A percentile compares a stretch with the other conserved stretches of the same genome.
Evolutionary conservation across 2,329 filamentous ascomycete genomes (phyloP).

Genomic region (Penicillium fuscoglaucum): DNA sequence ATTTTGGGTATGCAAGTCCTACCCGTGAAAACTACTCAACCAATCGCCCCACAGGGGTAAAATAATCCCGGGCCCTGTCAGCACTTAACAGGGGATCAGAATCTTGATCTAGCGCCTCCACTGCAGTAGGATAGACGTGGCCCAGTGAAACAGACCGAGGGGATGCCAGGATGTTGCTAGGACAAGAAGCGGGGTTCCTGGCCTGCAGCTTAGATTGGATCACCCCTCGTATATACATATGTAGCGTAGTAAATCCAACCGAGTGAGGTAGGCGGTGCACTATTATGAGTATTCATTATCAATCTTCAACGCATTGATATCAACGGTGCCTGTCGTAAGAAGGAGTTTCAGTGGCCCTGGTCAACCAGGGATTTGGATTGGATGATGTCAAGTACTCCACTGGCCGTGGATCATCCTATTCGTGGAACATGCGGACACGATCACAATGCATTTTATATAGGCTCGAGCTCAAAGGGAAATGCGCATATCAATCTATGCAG

Average conservation of each 20-base stretch:
- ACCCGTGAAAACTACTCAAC: not conserved
- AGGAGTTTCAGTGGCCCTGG: not conserved
- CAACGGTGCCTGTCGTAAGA: not conserved
- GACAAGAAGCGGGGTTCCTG: conserved; percentile 8
- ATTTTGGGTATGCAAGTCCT: not conserved
- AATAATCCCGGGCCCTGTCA: conserved; percentile 15
- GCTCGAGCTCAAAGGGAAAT: not conserved
- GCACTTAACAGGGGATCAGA: conserved; percentile 15
- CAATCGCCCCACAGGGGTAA: conserved; percentile 4
- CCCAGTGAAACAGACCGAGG: conserved; percentile 4
- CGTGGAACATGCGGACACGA: not conserved
- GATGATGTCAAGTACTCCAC: conserved; percentile 2
- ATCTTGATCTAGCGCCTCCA: conserved; percentile 15
- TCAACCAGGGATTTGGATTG: not conserved
- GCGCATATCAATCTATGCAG: not conserved
- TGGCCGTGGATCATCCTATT: not conserved
- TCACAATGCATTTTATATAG: conserved; percentile 2
- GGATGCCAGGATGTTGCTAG: not conserved
- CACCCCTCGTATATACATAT: not conserved
- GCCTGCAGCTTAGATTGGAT: conserved; percentile 5
- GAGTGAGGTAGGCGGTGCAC: not conserved
- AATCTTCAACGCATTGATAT: conserved; percentile 15
- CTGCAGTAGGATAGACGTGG: conserved; percentile 13
- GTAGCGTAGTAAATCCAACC: too few relatives aligned
- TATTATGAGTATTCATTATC: conserved; percentile 17